Percentiles rank a stretch among this genome's conserved stretches.
Evolutionary conservation across 1,139 yeast species (phyloP).

Genomic region (Debaryomyces coudertii): DNA sequence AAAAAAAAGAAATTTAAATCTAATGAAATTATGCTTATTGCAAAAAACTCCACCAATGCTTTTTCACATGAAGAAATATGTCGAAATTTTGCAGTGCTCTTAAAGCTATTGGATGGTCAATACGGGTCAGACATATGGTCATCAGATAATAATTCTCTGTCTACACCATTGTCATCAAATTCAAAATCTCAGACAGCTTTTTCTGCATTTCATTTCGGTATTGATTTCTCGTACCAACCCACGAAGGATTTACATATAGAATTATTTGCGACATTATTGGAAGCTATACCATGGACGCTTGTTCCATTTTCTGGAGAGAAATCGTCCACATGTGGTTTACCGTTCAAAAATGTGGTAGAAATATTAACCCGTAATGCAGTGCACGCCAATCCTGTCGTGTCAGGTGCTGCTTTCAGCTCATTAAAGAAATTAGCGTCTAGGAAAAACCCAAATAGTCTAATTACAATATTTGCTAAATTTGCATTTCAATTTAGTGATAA

Average conservation of each 20-base stretch:
- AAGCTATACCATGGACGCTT: conserved; percentile 70
- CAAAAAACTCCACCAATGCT: conserved; percentile 48
- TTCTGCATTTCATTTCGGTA: conserved; percentile 56
- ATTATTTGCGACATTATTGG: conserved; percentile 69
- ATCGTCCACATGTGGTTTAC: conserved; percentile 40
- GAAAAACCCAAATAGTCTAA: conserved; percentile 70
- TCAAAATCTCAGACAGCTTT: conserved; percentile 33
- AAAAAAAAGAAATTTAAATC: conserved; percentile 13
- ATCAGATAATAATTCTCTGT: conserved; percentile 22
- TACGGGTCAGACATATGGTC: conserved; percentile 52
- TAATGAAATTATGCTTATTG: conserved; percentile 41
- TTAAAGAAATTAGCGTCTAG: conserved; percentile 67
- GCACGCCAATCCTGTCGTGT: conserved; percentile 63
- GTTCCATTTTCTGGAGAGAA: conserved; percentile 39
- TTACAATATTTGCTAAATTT: conserved; percentile 75
- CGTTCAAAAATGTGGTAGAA: conserved; percentile 68
- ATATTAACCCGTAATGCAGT: conserved; percentile 74
- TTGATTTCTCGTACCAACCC: conserved; percentile 40
- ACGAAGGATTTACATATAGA: conserved; percentile 52
- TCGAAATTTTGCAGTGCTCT: conserved; percentile 57
- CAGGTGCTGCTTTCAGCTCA: conserved; percentile 65
- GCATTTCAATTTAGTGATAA: conserved; percentile 82
- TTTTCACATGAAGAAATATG: conserved; percentile 77
- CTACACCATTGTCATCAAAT: conserved; percentile 16
- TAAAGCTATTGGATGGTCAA: conserved; percentile 61